Evolutionary conservation across 805 yeast genomes (phyloP), one percentile per base, ranked within the genome.

Genomic region (Candida argentea): DNA sequence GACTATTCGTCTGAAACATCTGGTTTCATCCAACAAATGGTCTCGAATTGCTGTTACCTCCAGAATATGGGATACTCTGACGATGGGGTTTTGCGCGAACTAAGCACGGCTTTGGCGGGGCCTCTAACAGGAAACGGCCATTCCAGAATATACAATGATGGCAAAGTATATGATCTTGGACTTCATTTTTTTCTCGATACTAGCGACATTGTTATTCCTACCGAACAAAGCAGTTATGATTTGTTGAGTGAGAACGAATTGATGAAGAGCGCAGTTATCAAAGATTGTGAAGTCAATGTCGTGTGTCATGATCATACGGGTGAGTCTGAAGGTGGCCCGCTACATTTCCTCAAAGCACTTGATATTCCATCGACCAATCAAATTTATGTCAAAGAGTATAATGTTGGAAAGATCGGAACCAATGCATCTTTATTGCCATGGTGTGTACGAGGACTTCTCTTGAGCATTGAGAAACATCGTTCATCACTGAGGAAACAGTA

Each of bases 81-180:
- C 46, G 89, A 84, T 47, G 91, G 86, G 14, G 80, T 91, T 9
- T 62, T 89, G 13, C 77, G 77, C 36, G 96, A 91, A 47, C 67
- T 89, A 24, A 83, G 95, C 31, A 68, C 67, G 2, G 55, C 61
- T 22, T 61, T 61, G 36, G 91, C 93, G 0, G 98, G 98, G 0
- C 81, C 95, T 1, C 59, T 91, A 29, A 89, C 95, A 0, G 95
- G 96, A 3, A 87, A 91, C 5, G 98, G 98, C 0, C 98, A 89
- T 50, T 86, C 96, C 0, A 78, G 70, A 37, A 75, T 91, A 16
- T 89, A 89, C 52, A 80, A 82, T 42, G 94, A 84, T 38, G 73
- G 76, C 4, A 70, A 76, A 31, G 97, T 91, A 1, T 89, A 89
- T 48, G 83, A 76, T 38, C 48, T 83, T 35, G 95, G 91, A 0